Conservation (phyloP, 345 rosid species). For the Eucalyptus paniculata region DNA sequence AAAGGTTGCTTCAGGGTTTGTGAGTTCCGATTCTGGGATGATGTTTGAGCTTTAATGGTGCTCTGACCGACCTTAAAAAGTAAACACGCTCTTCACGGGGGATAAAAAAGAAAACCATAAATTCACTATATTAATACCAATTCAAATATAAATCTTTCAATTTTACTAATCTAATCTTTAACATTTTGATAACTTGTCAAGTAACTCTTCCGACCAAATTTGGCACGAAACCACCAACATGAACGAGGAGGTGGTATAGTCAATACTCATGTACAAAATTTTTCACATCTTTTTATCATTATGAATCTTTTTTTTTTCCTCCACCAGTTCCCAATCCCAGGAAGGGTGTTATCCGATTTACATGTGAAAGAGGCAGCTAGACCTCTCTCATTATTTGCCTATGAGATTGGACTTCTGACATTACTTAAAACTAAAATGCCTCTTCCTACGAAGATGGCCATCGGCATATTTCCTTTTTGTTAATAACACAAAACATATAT, state of each 20-base stretch:
- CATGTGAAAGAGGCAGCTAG: neutral
- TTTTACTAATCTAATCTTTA: neutral
- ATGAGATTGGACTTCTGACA: neutral
- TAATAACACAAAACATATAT: neutral
- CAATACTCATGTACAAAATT: rapidly evolving
- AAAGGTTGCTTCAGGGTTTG: neutral
- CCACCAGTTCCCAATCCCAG: rapidly evolving
- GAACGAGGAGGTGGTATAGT: rapidly evolving
- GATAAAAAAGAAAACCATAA: no score
- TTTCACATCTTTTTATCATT: neutral
- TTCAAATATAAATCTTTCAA: rapidly evolving
- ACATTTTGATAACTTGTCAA: rapidly evolving
- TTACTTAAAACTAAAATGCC: neutral
- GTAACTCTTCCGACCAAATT: rapidly evolving
- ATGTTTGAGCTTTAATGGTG: neutral
- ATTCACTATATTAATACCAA: neutral
- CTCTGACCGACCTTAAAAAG: neutral
- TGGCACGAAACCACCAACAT: rapidly evolving
- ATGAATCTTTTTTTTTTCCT: neutral
- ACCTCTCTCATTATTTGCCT: neutral
- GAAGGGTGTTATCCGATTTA: neutral
- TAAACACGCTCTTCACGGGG: neutral
- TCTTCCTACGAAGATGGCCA: neutral
- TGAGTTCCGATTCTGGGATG: neutral
- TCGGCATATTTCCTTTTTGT: rapidly evolving